Evolutionary conservation across 306 rosid species (phyloP), one percentile per base, ranked within the genome.

Genomic region (Vicia faba): DNA sequence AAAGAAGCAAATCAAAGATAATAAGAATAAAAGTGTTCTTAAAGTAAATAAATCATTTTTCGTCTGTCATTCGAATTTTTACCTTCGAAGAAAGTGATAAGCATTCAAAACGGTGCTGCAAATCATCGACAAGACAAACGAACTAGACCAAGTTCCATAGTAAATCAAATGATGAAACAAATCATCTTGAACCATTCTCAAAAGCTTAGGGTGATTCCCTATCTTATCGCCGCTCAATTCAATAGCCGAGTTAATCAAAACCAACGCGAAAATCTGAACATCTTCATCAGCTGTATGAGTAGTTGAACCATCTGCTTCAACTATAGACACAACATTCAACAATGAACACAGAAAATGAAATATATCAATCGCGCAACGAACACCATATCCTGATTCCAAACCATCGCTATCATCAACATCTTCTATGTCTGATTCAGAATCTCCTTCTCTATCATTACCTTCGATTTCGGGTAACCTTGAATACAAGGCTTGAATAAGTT

Each of bases 171-270:
- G 99, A 68, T 93, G 96, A 73, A 90, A 88, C 28, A 93, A 68
- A 28, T 93, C 96, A 63, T 93, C 97, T 71, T 88, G 91, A 31
- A 90, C 81, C 99, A 93, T 88, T 63, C 95, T 85, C 84, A 90
- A 80, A 14, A 93, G 81, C 86, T 81, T 88, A 0, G 95, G 87
- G 76, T 93, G 95, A 64, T 40, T 80, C 23, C 88, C 90, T 1
- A 93, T 90, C 54, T 45, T 83, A 65, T 93, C 96, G 8, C 97
- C 97, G 36, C 97, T 84, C 68, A 88, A 61, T 63, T 90, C 97
- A 1, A 93, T 69, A 0, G 99, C 92, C 0, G 97, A 81, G 54
- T 89, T 93, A 11, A 93, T 88, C 84, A 93, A 72, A 84, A 86
- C 76, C 72, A 90, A 59, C 0, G 96, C 88, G 4, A 90, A 93